Evolutionary conservation across 495 filamentous ascomycete species (phyloP).

Genomic region (Trichoderma asperelloides): DNA sequence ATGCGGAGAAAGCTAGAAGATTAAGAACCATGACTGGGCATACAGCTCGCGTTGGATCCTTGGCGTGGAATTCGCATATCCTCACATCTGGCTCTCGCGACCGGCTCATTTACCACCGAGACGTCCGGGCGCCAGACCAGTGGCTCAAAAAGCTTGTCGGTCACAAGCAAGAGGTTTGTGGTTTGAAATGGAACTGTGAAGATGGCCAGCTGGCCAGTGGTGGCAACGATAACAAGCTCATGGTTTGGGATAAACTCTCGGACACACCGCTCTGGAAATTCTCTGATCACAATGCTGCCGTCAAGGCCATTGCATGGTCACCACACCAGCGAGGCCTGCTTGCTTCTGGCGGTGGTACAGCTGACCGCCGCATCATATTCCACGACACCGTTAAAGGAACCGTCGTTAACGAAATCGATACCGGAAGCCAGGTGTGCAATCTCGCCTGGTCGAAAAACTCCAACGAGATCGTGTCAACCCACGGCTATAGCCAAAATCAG

Average conservation of each 20-base stretch:
- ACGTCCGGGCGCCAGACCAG: conserved; percentile 89
- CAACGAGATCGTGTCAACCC: conserved; percentile 93
- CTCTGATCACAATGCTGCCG: conserved; percentile 84
- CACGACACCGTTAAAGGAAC: conserved; percentile 83
- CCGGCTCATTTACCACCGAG: conserved; percentile 85
- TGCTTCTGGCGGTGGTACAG: conserved; percentile 93
- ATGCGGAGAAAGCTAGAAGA: conserved; percentile 74
- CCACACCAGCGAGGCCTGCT: conserved; percentile 89
- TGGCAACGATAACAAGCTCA: conserved; percentile 95
- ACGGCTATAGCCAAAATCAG: conserved; percentile 96
- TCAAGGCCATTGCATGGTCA: conserved; percentile 98
- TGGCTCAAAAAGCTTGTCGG: conserved; percentile 77
- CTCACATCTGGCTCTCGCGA: conserved; percentile 92
- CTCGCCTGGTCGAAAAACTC: conserved; percentile 91
- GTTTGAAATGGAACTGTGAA: conserved; percentile 93
- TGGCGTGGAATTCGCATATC: conserved; percentile 98
- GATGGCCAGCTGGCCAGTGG: conserved; percentile 93
- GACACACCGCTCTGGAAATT: conserved; percentile 87
- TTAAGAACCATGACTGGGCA: conserved; percentile 95
- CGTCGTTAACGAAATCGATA: conserved; percentile 78
- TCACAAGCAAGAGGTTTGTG: conserved; percentile 97
- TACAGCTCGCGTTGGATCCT: conserved; percentile 75
- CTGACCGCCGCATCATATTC: conserved; percentile 92
- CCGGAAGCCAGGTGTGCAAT: conserved; percentile 95
- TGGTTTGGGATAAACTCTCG: conserved; percentile 93